A percentile compares a stretch with the other conserved stretches of the same genome.
Evolutionary conservation across 163 green algal genomes (phyloP).

Genomic region (Scenedesmus sp.): DNA sequence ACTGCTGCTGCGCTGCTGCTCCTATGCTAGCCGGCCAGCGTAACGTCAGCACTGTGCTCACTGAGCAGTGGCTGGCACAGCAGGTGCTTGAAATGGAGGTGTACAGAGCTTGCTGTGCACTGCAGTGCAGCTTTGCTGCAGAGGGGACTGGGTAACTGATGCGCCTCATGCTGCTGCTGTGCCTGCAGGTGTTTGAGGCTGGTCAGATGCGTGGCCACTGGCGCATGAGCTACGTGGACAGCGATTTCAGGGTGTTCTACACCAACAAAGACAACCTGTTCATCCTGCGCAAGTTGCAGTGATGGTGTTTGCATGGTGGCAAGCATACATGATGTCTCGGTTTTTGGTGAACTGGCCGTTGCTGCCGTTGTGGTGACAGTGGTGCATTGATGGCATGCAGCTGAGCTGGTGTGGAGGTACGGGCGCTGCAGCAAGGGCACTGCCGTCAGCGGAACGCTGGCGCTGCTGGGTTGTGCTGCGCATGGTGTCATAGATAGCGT

Average conservation of each 20-base stretch:
- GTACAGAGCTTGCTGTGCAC: not conserved
- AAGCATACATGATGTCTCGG: not conserved
- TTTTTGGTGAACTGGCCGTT: not conserved
- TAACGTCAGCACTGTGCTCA: too few species aligned
- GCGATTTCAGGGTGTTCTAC: slow-evolving; percentile 50
- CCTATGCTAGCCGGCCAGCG: too few species aligned
- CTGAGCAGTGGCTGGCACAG: too few species aligned
- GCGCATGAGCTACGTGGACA: slow-evolving; percentile 29
- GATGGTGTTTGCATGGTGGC: not conserved
- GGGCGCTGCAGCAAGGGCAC: too few species aligned
- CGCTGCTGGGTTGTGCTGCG: too few species aligned
- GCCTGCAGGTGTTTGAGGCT: slow-evolving; percentile 34
- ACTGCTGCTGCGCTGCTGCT: too few species aligned
- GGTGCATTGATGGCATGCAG: not conserved
- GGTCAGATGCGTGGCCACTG: slow-evolving; percentile 44
- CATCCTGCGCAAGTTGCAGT: slow-evolving; percentile 14
- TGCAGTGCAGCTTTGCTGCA: not conserved
- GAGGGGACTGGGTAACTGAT: too few species aligned
- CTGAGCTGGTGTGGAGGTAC: too few species aligned
- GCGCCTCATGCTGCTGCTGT: not conserved
- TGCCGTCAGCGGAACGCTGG: too few species aligned
- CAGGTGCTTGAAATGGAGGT: too few species aligned
- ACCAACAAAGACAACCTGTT: slow-evolving; percentile 54
- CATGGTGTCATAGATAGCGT: too few species aligned
- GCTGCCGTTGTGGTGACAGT: not conserved